Evolutionary conservation across 345 rosid species (phyloP).

Genomic region (Psidium friedrichsthalianum): DNA sequence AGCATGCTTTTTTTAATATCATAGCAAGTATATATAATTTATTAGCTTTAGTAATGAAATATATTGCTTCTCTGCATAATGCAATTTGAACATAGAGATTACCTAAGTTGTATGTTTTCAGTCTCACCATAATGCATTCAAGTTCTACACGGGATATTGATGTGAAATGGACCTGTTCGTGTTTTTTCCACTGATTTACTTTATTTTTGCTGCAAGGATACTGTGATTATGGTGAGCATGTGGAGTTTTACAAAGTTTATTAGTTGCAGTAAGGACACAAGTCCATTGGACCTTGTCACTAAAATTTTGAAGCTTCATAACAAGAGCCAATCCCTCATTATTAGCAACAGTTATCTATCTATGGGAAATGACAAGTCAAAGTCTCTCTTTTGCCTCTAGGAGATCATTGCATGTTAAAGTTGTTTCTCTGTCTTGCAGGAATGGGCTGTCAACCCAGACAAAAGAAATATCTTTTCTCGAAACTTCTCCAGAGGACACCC

Average conservation of each 20-base stretch:
- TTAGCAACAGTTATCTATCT: neutral
- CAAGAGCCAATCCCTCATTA: neutral
- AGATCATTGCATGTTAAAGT: neutral
- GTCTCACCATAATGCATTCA: neutral
- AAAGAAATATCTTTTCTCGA: slow-evolving; percentile 82
- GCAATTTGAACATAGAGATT: neutral
- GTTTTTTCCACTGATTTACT: neutral
- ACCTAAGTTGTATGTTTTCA: neutral
- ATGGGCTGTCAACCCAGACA: slow-evolving; percentile 80
- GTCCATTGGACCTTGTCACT: neutral
- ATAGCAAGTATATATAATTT: neutral
- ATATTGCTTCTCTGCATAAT: neutral
- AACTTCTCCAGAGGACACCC: slow-evolving; percentile 67
- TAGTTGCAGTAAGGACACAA: neutral
- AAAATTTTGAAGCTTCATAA: neutral
- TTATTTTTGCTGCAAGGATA: neutral
- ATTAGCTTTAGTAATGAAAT: neutral
- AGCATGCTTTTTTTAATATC: neutral
- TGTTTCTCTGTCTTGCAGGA: slow-evolving; percentile 33
- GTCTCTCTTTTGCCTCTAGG: neutral
- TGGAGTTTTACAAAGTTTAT: neutral
- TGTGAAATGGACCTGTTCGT: neutral
- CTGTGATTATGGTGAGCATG: neutral
- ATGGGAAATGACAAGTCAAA: neutral
- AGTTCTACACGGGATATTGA: neutral